A percentile compares a stretch with the other conserved stretches of the same genome.
Evolutionary conservation across 345 rosid genomes (phyloP).

Genomic region (Acer campestre): DNA sequence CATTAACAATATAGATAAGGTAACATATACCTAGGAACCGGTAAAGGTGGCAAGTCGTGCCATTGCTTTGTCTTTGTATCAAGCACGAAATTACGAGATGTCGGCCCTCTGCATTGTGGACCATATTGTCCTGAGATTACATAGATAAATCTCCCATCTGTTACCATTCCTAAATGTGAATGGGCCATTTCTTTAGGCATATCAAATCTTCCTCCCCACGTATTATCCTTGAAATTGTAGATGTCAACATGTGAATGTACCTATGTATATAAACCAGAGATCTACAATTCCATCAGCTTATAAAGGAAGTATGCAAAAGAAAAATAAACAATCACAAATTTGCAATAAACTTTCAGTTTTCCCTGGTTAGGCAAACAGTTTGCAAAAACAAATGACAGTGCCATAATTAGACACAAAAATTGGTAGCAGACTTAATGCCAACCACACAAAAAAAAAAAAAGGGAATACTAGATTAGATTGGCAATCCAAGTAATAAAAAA

Average conservation of each 20-base stretch:
- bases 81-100: slow-evolving; percentile 76
- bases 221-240: slow-evolving; percentile 75
- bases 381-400: neutral
- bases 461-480: neutral
- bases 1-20: slow-evolving; percentile 11
- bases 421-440: neutral
- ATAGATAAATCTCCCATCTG: slow-evolving; percentile 87
- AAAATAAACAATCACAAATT: neutral
- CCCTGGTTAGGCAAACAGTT: slow-evolving; percentile 8
- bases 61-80: slow-evolving; percentile 87
- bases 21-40: slow-evolving; percentile 76
- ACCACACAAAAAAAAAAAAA: neutral
- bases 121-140: slow-evolving; percentile 88
- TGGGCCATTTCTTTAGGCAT: slow-evolving; percentile 99
- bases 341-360: neutral
- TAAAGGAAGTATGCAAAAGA: neutral
- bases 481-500: neutral
- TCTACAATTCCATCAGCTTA: slow-evolving; percentile 1
- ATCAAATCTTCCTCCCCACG: slow-evolving; percentile 89
- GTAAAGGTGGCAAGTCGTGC: slow-evolving; percentile 69
- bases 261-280: slow-evolving; percentile 36
- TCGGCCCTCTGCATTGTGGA: slow-evolving; percentile 95
- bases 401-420: neutral
- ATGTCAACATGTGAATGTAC: slow-evolving; percentile 95
- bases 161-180: slow-evolving; percentile 97